Conservation (phyloP, 2,329 filamentous ascomycete species). For the Trichoderma sp. region DNA sequence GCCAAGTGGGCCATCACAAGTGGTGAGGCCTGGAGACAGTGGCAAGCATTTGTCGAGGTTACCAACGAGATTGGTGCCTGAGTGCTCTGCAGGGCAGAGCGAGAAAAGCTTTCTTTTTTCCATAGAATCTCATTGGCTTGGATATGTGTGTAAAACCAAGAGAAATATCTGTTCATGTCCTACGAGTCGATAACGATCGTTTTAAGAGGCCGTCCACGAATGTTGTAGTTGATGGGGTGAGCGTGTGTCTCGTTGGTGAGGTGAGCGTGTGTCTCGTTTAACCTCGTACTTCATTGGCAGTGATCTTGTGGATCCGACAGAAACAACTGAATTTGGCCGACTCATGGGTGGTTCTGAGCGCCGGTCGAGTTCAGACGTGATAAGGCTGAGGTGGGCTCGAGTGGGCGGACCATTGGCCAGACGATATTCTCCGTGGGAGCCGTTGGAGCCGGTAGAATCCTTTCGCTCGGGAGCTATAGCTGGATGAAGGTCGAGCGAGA, state of each 20-base stretch:
- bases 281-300: neutral
- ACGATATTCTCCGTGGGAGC: neutral
- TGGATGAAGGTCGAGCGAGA: constrained; percentile 31
- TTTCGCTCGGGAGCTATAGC: neutral
- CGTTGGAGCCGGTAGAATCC: neutral
- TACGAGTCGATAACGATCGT: neutral
- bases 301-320: neutral
- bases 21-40: constrained; percentile 79
- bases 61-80: constrained; percentile 56
- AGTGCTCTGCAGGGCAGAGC: neutral
- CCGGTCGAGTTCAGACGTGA: neutral
- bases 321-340: neutral
- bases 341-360: neutral
- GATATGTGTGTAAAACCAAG: neutral
- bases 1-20: constrained; percentile 86
- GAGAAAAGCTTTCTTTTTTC: neutral
- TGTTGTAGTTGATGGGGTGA: neutral
- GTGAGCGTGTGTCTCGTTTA: neutral
- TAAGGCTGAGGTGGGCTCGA: neutral
- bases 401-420: neutral
- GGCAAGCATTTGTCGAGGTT: constrained; percentile 78
- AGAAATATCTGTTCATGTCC: neutral
- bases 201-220: neutral
- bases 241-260: neutral
- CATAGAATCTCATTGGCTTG: neutral